phyloP scores from a whole-genome alignment of 78 protist species.

The Monosiga brevicollis region DNA sequence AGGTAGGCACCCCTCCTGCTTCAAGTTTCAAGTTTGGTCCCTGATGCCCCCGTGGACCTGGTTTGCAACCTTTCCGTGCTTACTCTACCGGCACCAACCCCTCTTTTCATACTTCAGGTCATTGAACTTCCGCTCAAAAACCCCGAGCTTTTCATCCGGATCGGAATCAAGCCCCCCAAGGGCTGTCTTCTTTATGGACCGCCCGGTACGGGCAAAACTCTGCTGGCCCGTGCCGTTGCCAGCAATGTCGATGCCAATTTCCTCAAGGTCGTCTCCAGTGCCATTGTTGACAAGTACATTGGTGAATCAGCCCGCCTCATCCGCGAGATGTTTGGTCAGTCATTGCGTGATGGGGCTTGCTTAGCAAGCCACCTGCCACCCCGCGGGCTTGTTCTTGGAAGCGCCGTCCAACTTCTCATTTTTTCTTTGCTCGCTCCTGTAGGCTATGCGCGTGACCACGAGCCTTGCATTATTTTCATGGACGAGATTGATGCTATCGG shows the following conservation, averaged over 20 bases:
- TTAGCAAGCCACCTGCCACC: neutral
- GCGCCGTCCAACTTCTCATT: neutral
- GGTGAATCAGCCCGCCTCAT: conserved; percentile 98
- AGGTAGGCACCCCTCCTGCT: conserved; percentile 37
- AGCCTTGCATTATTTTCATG: conserved; percentile 99
- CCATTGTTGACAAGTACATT: conserved; percentile 99
- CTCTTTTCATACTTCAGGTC: conserved; percentile 20
- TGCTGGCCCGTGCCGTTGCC: conserved; percentile 98
- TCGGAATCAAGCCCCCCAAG: conserved; percentile 97
- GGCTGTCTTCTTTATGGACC: conserved; percentile 99
- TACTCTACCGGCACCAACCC: neutral
- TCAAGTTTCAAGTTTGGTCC: neutral
- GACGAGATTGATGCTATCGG: conserved; percentile 99
- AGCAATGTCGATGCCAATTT: conserved; percentile 86
- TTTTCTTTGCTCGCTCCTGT: neutral
- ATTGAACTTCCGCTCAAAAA: conserved; percentile 97
- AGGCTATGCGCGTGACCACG: conserved; percentile 87
- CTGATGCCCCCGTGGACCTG: too few species aligned
- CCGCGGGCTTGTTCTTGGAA: neutral
- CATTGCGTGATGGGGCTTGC: neutral
- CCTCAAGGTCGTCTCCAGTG: conserved; percentile 94
- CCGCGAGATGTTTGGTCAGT: conserved; percentile 96
- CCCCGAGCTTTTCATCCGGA: conserved; percentile 96
- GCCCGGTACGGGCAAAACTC: conserved; percentile 96
- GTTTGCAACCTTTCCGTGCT: too few species aligned